These are phyloP conservation scores for Pseudisothecium myosuroides DNA, from an alignment of 225 moss, liverwort and hornwort genomes.

Conservation along the genomic window DNA sequence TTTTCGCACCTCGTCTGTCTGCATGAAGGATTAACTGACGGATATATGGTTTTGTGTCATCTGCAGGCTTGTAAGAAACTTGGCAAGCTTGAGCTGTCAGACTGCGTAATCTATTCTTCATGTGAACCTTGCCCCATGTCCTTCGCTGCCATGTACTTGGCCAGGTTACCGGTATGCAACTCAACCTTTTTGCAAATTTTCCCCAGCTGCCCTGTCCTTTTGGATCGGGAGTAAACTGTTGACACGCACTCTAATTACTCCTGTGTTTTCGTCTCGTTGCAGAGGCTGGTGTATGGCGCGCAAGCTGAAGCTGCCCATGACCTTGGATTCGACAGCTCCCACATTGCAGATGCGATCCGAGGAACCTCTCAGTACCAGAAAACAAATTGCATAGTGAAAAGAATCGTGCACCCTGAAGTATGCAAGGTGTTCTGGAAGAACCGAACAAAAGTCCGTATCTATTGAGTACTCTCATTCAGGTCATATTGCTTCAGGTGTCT, in stretches of 20 bases:
- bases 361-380: conserved; percentile 58
- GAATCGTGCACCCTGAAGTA: conserved; percentile 59
- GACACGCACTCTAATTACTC: neutral
- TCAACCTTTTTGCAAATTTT: neutral
- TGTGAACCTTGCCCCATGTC: conserved; percentile 68
- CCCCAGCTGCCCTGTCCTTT: neutral
- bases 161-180: conserved; percentile 43
- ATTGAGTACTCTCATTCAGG: conserved; percentile 2
- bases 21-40: neutral
- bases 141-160: conserved; percentile 62
- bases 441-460: conserved; percentile 45
- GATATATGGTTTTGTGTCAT: neutral
- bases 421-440: conserved; percentile 58
- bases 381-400: conserved; percentile 47
- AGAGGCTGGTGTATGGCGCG: conserved; percentile 58
- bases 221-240: neutral
- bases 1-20: neutral
- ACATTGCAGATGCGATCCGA: conserved; percentile 55
- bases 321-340: conserved; percentile 56
- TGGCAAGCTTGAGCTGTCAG: conserved; percentile 49
- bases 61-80: conserved; percentile 50
- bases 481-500: neutral
- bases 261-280: neutral
- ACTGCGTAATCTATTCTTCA: conserved; percentile 53
- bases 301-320: conserved; percentile 62